Base-by-base conservation (phyloP, 179 eudicot genomes). In the Patellifolia procumbens region DNA sequence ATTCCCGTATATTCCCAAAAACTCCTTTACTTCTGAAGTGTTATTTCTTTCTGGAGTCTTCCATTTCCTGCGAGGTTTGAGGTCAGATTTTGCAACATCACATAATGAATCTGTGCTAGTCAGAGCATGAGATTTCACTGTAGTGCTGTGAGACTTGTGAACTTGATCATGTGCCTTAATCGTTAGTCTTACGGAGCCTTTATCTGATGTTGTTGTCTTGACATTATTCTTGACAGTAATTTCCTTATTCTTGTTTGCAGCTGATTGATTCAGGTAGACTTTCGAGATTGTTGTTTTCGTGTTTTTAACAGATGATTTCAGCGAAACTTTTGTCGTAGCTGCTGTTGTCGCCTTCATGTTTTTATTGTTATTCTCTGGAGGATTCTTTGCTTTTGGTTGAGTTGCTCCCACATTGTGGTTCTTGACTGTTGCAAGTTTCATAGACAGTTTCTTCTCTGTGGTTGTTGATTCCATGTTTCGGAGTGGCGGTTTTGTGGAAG, bases 61-160 rank as follows among this genome's bases (percentile, higher is more conserved):
- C 77, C 85, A 82, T 79, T 67, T 75, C 39, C 70, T 67, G 13
- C 82, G 80, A 79, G 80, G 77, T 37, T 46, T 82, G 32, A 65
- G 49, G 48, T 82, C 77, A 29, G 71, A 43, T 22, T 53, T 60
- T 64, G 60, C 60, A 15, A 75, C n/a, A 58, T 58, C 48, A 66
- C 69, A 46, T 16, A 34, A 16, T 26, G 79, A 43, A 28, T 34
- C 46, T 8, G 58, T 43, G 42, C 12, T 37, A 7, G 5, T 51
- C 8, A n/a, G 17, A 58, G 75, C 58, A 65, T 63, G 64, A 6
- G 53, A 62, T 34, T 74, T 82, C 2, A 67, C 43, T 56, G 74
- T 56, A 39, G 43, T 39, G 8, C 8, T 39, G 7, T 32, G 70
- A 63, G 73, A 55, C 42, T 70, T 67, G 24, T 59, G 67, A 5